Evolutionary conservation across 371 early-diverging fungal species (phyloP), one percentile per base, ranked within the genome.

Genomic region (Neoconidiobolus thromboides): DNA sequence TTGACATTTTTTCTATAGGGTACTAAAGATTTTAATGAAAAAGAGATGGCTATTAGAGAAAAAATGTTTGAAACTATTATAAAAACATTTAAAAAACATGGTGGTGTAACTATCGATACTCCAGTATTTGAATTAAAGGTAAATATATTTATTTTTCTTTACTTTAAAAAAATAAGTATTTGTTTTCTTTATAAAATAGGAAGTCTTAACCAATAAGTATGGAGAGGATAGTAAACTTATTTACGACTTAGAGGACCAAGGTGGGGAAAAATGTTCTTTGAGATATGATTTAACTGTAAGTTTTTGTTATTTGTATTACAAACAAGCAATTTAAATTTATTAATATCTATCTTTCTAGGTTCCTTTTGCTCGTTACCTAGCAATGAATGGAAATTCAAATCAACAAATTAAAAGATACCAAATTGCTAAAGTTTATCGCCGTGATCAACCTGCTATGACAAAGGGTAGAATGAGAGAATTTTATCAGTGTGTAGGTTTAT

Each of bases 201-300:
- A 95, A 66, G 92, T 98, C 61, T 81, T 99, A 44, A 67, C 86
- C n/a, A 96, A 97, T 63, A 99, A 99, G 72, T 99, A 98, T 67
- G 99, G 99, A 40, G 99, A 99, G 71, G 99, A 99, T 78, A 83
- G 86, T 69, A 98, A 98, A 75, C 79, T 98, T 61, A 98, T 99
- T 64, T 99, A 94, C 67, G 96, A 99, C 69, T 76, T 99, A 54
- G 85, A 88, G 64, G 97, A 99, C 71, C 98, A 98, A 69, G 99
- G 99, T 44, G 99, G 99, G 41, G 99, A 99, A 68, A 77, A 86
- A 69, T 96, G 94, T 65, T 89, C 98, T 2, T 76, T 99, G 40
- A 82, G 99, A 48, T 99, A 99, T 65, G 99, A 99, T 74, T 73
- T 99, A 64, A 99, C 99, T 0, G 99, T 69, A 62, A 66, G 60